These are phyloP conservation scores for Chalciporus piperatus DNA, from an alignment of 768 basidiomycete genomes.

Conservation along the genomic window DNA sequence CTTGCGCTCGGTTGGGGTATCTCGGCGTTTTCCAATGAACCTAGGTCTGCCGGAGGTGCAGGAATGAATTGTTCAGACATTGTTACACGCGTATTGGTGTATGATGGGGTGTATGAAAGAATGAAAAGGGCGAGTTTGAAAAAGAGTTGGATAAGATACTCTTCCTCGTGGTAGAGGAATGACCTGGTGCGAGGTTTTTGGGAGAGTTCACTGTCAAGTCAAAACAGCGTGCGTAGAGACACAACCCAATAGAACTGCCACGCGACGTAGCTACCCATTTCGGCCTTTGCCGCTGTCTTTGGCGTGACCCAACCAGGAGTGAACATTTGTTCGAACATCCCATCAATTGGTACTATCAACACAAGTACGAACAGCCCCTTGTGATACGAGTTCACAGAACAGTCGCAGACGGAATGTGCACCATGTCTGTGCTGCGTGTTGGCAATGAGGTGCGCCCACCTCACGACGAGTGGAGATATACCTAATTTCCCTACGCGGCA, in stretches of 20 bases:
- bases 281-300: constrained; percentile 21
- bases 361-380: no score
- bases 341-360: no score
- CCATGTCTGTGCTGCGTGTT: background rate
- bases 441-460: background rate
- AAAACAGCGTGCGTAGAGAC: background rate
- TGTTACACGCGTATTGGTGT: constrained; percentile 7
- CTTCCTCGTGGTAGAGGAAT: constrained; percentile 3
- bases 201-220: background rate
- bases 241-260: constrained; percentile 5
- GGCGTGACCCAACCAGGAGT: no score
- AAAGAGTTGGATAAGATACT: constrained; percentile 17
- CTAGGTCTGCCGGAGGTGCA: constrained; percentile 3
- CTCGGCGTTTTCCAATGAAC: constrained; percentile 6
- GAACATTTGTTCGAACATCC: no score
- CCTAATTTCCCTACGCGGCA: no score
- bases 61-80: constrained; percentile 13
- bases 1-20: background rate
- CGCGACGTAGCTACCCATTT: constrained; percentile 14
- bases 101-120: constrained; percentile 1
- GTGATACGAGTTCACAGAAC: no score
- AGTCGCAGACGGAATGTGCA: no score
- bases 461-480: no score
- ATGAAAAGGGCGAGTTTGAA: background rate
- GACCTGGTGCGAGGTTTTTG: background rate